These are phyloP conservation scores for Aspergillus neoniger DNA, from an alignment of 2,329 filamentous ascomycete genomes.

Conservation along the genomic window DNA sequence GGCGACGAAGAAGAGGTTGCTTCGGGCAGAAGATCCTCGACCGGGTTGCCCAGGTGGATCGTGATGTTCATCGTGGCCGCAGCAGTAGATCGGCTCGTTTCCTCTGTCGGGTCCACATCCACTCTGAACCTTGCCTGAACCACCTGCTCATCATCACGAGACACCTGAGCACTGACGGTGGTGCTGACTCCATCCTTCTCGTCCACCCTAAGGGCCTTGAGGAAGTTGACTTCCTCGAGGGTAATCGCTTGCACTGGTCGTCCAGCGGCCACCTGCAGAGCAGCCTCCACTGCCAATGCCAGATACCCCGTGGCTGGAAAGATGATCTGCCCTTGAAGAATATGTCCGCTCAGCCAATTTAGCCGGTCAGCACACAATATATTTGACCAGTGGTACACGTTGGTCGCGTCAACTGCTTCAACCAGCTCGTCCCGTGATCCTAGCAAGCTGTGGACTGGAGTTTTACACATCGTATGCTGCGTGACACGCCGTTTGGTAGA, in stretches of 20 bases:
- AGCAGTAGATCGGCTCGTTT: too few species aligned
- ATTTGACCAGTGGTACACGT: constrained; percentile 19
- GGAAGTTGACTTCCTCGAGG: neutral
- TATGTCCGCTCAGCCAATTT: constrained; percentile 29
- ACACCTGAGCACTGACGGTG: neutral
- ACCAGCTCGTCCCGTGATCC: neutral
- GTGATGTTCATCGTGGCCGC: neutral
- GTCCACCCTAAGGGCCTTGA: neutral
- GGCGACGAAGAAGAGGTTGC: neutral
- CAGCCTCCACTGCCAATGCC: constrained; percentile 12
- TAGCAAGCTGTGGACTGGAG: constrained; percentile 6
- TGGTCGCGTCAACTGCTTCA: too few species aligned
- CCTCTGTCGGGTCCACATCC: neutral
- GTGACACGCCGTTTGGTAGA: neutral
- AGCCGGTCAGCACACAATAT: constrained; percentile 21
- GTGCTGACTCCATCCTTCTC: neutral
- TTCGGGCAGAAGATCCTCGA: too few species aligned
- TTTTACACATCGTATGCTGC: too few species aligned
- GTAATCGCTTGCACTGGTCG: neutral
- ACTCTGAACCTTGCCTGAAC: neutral
- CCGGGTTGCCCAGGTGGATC: neutral
- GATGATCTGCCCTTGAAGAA: constrained; percentile 23
- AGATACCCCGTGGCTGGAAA: constrained; percentile 28
- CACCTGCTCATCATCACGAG: neutral
- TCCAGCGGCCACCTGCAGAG: neutral